Conservation (phyloP, 2,329 filamentous ascomycete genomes). For the Ceratocystis albifundus region DNA sequence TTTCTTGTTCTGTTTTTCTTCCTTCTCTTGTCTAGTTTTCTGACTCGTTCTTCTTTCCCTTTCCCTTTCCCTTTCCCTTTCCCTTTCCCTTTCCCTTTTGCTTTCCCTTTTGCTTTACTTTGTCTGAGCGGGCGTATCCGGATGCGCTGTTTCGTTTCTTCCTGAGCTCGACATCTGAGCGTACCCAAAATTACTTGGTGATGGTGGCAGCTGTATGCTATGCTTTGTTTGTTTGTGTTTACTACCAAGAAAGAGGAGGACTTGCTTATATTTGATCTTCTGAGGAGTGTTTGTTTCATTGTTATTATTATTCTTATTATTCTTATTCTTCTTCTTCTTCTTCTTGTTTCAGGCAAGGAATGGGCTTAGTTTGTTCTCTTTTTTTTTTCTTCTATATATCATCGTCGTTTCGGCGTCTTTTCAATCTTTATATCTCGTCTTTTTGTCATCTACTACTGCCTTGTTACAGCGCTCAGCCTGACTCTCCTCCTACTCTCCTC, state of each 20-base stretch:
- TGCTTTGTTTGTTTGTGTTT: not conserved
- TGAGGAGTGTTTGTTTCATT: not conserved
- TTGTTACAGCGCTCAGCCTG: not conserved
- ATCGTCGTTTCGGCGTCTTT: not conserved
- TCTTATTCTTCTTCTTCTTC: too few relatives aligned
- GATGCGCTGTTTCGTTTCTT: constrained; percentile 16
- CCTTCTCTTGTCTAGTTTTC: not conserved
- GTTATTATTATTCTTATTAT: not conserved
- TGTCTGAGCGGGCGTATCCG: not conserved
- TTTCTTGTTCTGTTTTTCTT: constrained; percentile 9
- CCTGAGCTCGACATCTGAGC: not conserved
- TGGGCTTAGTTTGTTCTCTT: not conserved
- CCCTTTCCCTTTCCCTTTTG: too few relatives aligned
- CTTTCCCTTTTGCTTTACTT: constrained; percentile 7
- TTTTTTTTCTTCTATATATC: constrained; percentile 5
- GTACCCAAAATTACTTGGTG: not conserved
- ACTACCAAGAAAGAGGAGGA: not conserved
- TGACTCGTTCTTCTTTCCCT: too few relatives aligned
- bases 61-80: too few relatives aligned
- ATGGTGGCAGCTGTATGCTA: not conserved
- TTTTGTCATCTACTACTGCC: not conserved
- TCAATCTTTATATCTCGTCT: not conserved
- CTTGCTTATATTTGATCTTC: not conserved
- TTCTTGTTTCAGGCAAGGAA: not conserved
- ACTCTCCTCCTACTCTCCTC: not conserved